Evolutionary conservation across 257 asterid genomes (phyloP).

Genomic region (Petunia axillaris): DNA sequence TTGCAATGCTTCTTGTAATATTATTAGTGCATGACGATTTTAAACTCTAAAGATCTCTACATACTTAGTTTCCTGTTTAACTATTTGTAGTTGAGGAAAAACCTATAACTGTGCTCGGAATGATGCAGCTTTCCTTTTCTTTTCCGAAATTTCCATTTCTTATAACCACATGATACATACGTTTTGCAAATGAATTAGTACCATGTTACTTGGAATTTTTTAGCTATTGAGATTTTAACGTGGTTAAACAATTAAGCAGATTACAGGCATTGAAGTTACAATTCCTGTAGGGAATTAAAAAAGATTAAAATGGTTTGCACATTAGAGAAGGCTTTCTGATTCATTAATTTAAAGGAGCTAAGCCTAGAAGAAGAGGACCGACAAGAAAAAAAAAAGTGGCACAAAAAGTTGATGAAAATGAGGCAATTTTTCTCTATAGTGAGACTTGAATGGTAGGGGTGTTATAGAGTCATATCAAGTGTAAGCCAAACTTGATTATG

Average conservation of each 20-base stretch:
- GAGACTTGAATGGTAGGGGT: background rate
- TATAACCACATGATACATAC: background rate
- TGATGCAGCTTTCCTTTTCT: background rate
- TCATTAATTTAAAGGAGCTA: background rate
- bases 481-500: conserved; percentile 6
- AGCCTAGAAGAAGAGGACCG: conserved; percentile 16
- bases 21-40: background rate
- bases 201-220: background rate
- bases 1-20: conserved; percentile 15
- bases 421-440: background rate
- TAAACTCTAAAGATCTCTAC: background rate
- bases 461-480: background rate
- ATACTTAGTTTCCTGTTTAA: background rate
- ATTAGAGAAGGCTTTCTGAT: background rate
- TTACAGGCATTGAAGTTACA: background rate
- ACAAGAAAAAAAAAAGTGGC: background rate
- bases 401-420: background rate
- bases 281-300: background rate
- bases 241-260: conserved; percentile 6
- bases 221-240: conserved; percentile 2
- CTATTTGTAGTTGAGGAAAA: background rate
- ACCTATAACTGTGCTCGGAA: background rate
- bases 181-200: background rate
- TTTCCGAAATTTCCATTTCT: background rate
- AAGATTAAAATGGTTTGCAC: background rate